Conservation (phyloP, 768 basidiomycete species). For the Serendipita sp. region DNA sequence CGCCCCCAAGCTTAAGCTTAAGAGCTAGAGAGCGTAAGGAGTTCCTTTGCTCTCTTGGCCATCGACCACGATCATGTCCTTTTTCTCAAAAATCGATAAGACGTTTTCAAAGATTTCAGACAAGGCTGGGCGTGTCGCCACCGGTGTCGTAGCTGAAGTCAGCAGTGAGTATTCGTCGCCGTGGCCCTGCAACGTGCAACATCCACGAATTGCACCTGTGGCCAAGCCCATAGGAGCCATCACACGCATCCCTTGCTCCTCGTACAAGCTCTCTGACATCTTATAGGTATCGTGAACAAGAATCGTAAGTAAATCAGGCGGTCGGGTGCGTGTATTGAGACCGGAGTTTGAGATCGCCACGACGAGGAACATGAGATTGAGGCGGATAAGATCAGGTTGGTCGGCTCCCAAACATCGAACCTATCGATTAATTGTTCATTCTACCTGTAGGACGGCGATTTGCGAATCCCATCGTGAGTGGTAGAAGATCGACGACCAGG, state of each 20-base stretch:
- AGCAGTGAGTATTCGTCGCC: not conserved
- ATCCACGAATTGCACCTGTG: too few relatives aligned
- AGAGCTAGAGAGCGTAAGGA: not conserved
- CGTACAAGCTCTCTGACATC: not conserved
- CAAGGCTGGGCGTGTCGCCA: not conserved
- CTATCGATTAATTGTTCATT: not conserved
- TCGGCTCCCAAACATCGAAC: not conserved
- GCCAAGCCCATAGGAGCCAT: not conserved
- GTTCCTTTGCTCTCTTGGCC: not conserved
- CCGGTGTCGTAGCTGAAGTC: not conserved
- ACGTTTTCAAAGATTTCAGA: not conserved
- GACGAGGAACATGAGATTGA: slow-evolving; percentile 1
- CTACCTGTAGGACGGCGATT: not conserved
- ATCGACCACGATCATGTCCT: not conserved
- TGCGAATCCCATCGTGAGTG: not conserved
- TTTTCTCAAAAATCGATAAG: not conserved
- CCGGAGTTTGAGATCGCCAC: not conserved
- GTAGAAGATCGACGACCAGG: not conserved
- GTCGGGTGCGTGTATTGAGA: not conserved
- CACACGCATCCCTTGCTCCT: not conserved
- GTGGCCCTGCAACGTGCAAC: too few relatives aligned
- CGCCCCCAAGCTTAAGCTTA: too few relatives aligned
- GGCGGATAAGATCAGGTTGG: slow-evolving; percentile 1
- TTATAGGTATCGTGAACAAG: slow-evolving; percentile 4
- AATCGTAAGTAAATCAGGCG: not conserved